Percentiles rank a stretch among this genome's conserved stretches.
Conservation (phyloP, 2,329 filamentous ascomycete species). For the Magnaporthales sp. region DNA sequence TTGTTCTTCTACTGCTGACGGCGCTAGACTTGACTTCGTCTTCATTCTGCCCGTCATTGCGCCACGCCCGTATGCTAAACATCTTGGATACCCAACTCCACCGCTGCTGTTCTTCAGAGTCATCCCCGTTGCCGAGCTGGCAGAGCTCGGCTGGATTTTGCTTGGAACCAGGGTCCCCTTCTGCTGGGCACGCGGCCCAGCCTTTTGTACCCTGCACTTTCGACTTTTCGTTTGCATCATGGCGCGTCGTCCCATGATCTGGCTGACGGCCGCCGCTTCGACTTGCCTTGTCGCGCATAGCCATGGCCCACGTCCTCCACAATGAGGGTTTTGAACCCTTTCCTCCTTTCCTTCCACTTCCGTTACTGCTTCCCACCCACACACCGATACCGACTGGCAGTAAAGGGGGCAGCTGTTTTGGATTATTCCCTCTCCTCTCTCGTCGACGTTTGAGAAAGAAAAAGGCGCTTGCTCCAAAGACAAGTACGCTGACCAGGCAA, state of each 20-base stretch:
- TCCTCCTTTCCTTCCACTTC: not conserved
- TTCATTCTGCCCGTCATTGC: not conserved
- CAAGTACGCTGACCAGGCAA: not conserved
- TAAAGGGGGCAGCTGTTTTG: not conserved
- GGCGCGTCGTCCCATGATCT: not conserved
- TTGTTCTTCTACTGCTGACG: conserved; percentile 6
- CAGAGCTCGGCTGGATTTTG: conserved; percentile 13
- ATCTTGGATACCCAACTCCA: conserved; percentile 14
- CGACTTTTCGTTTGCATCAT: not conserved
- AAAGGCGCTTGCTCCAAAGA: not conserved
- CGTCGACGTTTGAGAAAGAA: not conserved
- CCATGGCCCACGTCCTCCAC: not conserved
- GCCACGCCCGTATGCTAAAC: conserved; percentile 5
- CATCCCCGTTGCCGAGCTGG: conserved; percentile 42
- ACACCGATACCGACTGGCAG: conserved; percentile 3
- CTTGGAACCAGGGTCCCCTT: not conserved
- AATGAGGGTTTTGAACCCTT: not conserved
- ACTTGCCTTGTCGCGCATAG: not conserved
- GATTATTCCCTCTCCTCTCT: not conserved
- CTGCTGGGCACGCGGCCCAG: not conserved
- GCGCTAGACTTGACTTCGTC: not conserved
- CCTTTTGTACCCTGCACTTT: not conserved
- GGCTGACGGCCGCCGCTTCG: not conserved
- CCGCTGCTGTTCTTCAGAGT: conserved; percentile 23
- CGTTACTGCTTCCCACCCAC: conserved; percentile 1